Evolutionary conservation across 1,284 basidiomycete species (phyloP).

Genomic region (Trametes versicolor): DNA sequence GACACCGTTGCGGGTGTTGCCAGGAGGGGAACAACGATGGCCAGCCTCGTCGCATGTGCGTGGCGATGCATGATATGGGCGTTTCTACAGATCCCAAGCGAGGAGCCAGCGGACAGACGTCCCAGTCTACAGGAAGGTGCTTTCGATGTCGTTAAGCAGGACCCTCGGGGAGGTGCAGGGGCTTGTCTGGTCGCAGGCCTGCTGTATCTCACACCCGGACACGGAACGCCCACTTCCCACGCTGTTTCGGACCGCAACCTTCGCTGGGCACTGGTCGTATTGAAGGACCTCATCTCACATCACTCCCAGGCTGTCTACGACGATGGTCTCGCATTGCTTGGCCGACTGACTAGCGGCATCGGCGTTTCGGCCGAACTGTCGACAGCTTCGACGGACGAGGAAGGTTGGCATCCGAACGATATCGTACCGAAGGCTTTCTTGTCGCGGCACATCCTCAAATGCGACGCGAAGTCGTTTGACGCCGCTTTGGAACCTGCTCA

Average conservation of each 20-base stretch:
- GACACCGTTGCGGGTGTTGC: conserved; percentile 46
- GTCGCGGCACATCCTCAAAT: conserved; percentile 42
- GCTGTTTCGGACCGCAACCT: conserved; percentile 30
- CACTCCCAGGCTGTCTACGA: conserved; percentile 41
- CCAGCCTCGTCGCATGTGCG: conserved; percentile 53
- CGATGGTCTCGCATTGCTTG: conserved; percentile 53
- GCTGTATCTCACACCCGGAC: conserved; percentile 38
- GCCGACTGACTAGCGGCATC: conserved; percentile 48
- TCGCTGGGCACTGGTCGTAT: conserved; percentile 47
- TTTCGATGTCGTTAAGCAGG: conserved; percentile 55
- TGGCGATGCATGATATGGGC: conserved; percentile 69
- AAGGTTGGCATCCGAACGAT: conserved; percentile 22
- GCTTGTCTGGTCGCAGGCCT: conserved; percentile 50
- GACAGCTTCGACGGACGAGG: conserved; percentile 14
- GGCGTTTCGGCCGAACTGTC: conserved; percentile 30
- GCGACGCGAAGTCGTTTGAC: conserved; percentile 36
- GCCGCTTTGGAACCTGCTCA: conserved; percentile 35
- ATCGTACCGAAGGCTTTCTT: conserved; percentile 40
- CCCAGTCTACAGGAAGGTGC: conserved; percentile 42
- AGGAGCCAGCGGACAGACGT: conserved; percentile 26
- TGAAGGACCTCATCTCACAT: conserved; percentile 51
- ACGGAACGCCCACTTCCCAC: neutral
- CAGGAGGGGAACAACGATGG: conserved; percentile 41
- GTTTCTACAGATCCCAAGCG: conserved; percentile 46
- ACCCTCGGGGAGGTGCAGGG: conserved; percentile 53